Percentiles rank a stretch among this genome's conserved stretches.
These are phyloP conservation scores for Atkinsonella hypoxylon DNA, from an alignment of 2,329 filamentous ascomycete species.

Conservation along the genomic window DNA sequence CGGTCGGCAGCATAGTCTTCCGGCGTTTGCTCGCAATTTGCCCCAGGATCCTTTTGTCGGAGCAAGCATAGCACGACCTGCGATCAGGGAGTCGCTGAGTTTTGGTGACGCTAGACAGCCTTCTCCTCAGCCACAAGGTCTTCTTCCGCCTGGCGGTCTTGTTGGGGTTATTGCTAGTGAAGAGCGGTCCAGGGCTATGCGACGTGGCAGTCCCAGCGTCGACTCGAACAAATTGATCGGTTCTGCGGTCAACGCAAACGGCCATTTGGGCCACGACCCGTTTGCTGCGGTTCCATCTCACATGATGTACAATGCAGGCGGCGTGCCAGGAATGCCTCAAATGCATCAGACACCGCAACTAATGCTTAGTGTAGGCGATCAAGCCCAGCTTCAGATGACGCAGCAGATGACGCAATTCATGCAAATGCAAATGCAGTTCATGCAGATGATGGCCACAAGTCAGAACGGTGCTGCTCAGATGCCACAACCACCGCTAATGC, in stretches of 20 bases:
- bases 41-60: constrained; percentile 80
- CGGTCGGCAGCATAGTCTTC: constrained; percentile 39
- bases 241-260: constrained; percentile 24
- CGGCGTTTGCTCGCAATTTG: constrained; percentile 70
- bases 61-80: constrained; percentile 59
- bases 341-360: constrained; percentile 32
- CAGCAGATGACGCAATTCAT: constrained; percentile 81
- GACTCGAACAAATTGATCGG: constrained; percentile 31
- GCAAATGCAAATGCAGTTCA: constrained; percentile 92
- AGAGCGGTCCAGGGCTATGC: constrained; percentile 65
- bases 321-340: constrained; percentile 15
- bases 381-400: constrained; percentile 67
- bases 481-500: constrained; percentile 18
- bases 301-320: constrained; percentile 26
- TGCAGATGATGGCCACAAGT: constrained; percentile 61
- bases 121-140: constrained; percentile 23
- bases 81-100: constrained; percentile 62
- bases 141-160: constrained; percentile 59
- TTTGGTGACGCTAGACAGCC: constrained; percentile 43
- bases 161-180: constrained; percentile 82
- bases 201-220: constrained; percentile 64
- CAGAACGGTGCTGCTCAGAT: constrained; percentile 18
- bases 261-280: constrained; percentile 33
- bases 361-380: constrained; percentile 49
- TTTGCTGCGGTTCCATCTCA: constrained; percentile 34